Conservation (phyloP, 805 yeast species). For the Candida chauliodis region DNA sequence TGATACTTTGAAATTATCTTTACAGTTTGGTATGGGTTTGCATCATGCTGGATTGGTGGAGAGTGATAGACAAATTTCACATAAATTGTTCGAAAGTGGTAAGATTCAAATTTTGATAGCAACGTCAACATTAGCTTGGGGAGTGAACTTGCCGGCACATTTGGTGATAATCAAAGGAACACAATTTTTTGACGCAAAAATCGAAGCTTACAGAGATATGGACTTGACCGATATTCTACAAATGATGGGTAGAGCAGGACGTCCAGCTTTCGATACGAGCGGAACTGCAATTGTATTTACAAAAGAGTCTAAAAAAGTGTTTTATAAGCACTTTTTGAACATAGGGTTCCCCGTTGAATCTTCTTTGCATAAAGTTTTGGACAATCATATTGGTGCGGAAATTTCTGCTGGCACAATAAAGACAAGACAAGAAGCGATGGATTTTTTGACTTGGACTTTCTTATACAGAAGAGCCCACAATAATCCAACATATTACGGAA, state of each 20-base stretch:
- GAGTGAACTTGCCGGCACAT: constrained; percentile 80
- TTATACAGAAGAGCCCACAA: constrained; percentile 70
- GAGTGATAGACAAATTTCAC: constrained; percentile 66
- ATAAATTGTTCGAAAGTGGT: constrained; percentile 64
- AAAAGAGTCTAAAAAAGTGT: constrained; percentile 68
- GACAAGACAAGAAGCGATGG: constrained; percentile 66
- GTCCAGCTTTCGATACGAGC: constrained; percentile 76
- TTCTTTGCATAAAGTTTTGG: constrained; percentile 71
- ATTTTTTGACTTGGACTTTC: constrained; percentile 75
- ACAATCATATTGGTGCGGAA: constrained; percentile 79
- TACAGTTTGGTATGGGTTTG: constrained; percentile 77
- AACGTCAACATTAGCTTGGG: constrained; percentile 85
- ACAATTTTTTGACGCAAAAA: constrained; percentile 57
- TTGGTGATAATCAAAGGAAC: constrained; percentile 78
- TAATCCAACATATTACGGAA: constrained; percentile 74
- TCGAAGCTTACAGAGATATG: constrained; percentile 74
- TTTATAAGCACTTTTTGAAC: constrained; percentile 74
- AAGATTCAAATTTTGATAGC: constrained; percentile 73
- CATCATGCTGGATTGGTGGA: constrained; percentile 84
- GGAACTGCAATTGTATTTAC: constrained; percentile 78
- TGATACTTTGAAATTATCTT: constrained; percentile 70
- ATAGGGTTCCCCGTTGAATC: constrained; percentile 83
- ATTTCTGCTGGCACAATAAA: constrained; percentile 66
- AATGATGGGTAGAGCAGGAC: constrained; percentile 85
- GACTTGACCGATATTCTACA: constrained; percentile 77